A percentile compares a stretch with the other conserved stretches of the same genome.
phyloP scores from a whole-genome alignment of 495 filamentous ascomycete genomes.

The Hypoxylon cercidicola region DNA sequence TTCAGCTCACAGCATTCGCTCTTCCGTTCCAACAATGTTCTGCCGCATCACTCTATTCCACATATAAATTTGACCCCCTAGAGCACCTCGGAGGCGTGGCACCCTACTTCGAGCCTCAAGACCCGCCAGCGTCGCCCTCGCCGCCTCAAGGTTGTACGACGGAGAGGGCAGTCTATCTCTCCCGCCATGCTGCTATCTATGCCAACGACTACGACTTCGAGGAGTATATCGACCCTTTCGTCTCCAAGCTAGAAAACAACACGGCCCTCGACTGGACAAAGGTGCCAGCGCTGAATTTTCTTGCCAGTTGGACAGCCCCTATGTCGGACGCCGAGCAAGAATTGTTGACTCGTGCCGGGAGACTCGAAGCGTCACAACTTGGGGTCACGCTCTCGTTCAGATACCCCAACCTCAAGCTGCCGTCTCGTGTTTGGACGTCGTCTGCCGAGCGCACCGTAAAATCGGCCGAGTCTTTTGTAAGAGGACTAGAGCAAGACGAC shows the following conservation, averaged over 20 bases:
- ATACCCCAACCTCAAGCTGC: conserved; percentile 54
- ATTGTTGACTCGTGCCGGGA: conserved; percentile 55
- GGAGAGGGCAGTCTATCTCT: conserved; percentile 54
- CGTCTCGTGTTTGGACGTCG: conserved; percentile 58
- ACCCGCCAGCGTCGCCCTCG: conserved; percentile 51
- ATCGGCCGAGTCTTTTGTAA: conserved; percentile 55
- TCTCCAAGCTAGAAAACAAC: conserved; percentile 55
- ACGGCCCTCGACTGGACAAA: conserved; percentile 50
- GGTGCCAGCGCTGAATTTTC: conserved; percentile 52
- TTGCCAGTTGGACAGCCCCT: conserved; percentile 53
- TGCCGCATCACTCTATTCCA: conserved; percentile 44
- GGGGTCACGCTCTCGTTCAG: conserved; percentile 54
- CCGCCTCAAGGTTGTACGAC: conserved; percentile 55
- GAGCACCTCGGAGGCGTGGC: conserved; percentile 60
- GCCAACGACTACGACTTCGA: conserved; percentile 61
- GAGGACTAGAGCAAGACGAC: conserved; percentile 55
- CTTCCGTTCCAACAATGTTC: conserved; percentile 29
- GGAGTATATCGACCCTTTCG: conserved; percentile 58
- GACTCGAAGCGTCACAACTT: conserved; percentile 55
- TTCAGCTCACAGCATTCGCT: conserved; percentile 27
- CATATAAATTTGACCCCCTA: conserved; percentile 58
- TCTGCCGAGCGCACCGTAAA: conserved; percentile 59
- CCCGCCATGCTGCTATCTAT: conserved; percentile 61
- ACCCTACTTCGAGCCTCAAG: conserved; percentile 60
- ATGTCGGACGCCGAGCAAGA: conserved; percentile 56